Conservation (phyloP, 106 monocot genomes). For the Dioscorea alata region DNA sequence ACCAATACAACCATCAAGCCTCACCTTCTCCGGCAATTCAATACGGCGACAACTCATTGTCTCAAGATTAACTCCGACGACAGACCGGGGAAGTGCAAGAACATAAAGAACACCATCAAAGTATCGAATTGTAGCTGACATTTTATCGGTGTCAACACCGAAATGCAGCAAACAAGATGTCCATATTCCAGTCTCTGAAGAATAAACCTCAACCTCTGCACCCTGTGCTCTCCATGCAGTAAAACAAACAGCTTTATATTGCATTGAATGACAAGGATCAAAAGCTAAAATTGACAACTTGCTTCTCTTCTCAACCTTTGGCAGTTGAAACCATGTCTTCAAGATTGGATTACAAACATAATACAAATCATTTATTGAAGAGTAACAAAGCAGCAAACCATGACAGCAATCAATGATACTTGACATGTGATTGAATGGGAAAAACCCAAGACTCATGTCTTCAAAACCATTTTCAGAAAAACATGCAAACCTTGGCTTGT, state of each 20-base stretch:
- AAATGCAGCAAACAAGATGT: conserved; percentile 8
- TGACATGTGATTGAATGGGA: conserved; percentile 30
- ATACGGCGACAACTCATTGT: conserved; percentile 17
- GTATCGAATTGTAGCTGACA: conserved; percentile 45
- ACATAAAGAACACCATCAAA: conserved; percentile 37
- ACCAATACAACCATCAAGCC: conserved; percentile 23
- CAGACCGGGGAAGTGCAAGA: conserved; percentile 25
- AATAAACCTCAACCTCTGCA: conserved; percentile 34
- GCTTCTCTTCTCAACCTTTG: conserved; percentile 9
- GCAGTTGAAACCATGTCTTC: conserved; percentile 23
- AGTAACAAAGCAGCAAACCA: conserved; percentile 48
- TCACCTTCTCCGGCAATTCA: conserved; percentile 35
- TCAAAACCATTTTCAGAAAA: conserved; percentile 2
- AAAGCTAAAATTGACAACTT: conserved; percentile 38
- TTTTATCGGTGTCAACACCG: conserved; percentile 32
- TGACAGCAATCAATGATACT: conserved; percentile 49
- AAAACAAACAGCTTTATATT: conserved; percentile 51
- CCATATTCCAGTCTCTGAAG: conserved; percentile 32
- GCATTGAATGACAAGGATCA: conserved; percentile 23
- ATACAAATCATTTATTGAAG: neutral
- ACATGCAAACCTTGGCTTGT: conserved; percentile 19
- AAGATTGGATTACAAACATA: conserved; percentile 44
- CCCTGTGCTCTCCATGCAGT: conserved; percentile 28
- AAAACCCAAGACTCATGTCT: conserved; percentile 21
- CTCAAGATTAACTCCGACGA: conserved; percentile 24